Percentiles rank a stretch among this genome's conserved stretches.
These are phyloP conservation scores for Trametes hirsuta DNA, from an alignment of 1,284 basidiomycete species.

Conservation along the genomic window DNA sequence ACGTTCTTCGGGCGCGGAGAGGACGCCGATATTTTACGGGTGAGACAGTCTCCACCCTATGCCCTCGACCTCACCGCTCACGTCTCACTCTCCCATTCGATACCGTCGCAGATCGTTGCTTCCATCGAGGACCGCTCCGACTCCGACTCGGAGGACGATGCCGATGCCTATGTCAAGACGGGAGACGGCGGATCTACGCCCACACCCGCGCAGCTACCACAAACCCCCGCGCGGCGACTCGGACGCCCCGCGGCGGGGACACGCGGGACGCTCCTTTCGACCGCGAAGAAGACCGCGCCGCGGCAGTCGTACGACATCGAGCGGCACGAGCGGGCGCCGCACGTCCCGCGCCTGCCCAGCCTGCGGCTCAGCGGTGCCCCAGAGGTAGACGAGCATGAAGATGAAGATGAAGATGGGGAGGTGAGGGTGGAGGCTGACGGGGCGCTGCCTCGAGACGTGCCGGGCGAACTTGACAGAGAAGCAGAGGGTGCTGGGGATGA, in stretches of 20 bases:
- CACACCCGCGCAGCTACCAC: not conserved
- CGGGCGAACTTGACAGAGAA: not conserved
- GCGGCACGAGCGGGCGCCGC: constrained; percentile 18
- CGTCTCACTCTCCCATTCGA: not conserved
- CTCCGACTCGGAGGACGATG: constrained; percentile 12
- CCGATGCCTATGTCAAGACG: not conserved
- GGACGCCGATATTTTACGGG: constrained; percentile 29
- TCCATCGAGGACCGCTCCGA: constrained; percentile 26
- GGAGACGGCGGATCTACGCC: not conserved
- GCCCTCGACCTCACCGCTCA: not conserved
- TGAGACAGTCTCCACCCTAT: constrained; percentile 4
- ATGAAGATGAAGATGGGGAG: too few relatives aligned
- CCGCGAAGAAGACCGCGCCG: constrained; percentile 24
- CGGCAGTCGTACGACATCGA: constrained; percentile 30
- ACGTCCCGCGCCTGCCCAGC: constrained; percentile 15
- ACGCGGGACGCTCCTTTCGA: constrained; percentile 26
- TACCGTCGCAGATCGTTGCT: constrained; percentile 22
- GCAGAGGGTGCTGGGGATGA: constrained; percentile 10
- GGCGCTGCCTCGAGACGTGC: too few relatives aligned
- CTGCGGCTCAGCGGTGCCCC: constrained; percentile 9
- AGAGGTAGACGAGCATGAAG: not conserved
- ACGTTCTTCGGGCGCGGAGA: constrained; percentile 24
- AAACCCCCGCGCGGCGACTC: constrained; percentile 8
- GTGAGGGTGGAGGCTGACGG: too few relatives aligned
- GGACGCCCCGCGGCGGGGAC: constrained; percentile 5